Evolutionary conservation across 805 yeast genomes (phyloP).

Genomic region (Scheffersomyces spartinae): DNA sequence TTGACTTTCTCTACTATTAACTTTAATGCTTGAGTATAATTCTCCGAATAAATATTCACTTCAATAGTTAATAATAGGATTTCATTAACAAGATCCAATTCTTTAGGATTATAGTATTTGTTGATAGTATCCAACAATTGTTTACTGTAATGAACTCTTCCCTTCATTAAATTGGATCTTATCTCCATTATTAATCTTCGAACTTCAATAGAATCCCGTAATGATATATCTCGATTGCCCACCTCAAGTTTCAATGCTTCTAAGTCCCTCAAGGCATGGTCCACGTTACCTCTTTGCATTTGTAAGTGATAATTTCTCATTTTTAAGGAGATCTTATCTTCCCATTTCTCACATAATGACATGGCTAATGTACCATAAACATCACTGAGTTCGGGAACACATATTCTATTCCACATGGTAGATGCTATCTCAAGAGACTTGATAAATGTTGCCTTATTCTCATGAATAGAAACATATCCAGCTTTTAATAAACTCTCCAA

Average conservation of each 20-base stretch:
- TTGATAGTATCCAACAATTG: conserved; percentile 18
- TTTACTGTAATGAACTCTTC: conserved; percentile 22
- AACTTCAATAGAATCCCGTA: conserved; percentile 29
- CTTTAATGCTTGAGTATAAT: conserved; percentile 16
- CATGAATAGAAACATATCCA: conserved; percentile 41
- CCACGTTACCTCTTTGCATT: conserved; percentile 29
- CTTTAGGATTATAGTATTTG: conserved; percentile 17
- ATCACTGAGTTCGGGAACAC: conserved; percentile 34
- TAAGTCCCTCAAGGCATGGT: conserved; percentile 24
- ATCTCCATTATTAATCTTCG: conserved; percentile 28
- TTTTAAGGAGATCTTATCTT: conserved; percentile 26
- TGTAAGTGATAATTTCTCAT: conserved; percentile 27
- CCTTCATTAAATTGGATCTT: conserved; percentile 22
- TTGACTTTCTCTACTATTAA: conserved; percentile 8
- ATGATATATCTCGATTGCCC: conserved; percentile 20
- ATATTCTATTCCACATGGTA: conserved; percentile 41
- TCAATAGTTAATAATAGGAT: conserved; percentile 14
- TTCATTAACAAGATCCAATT: conserved; percentile 18
- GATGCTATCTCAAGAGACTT: conserved; percentile 35
- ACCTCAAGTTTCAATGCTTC: conserved; percentile 15
- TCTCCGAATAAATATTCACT: conserved; percentile 19
- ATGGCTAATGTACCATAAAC: conserved; percentile 37
- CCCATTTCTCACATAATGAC: conserved; percentile 21
- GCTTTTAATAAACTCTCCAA: conserved; percentile 50
- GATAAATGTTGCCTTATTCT: conserved; percentile 29